These are phyloP conservation scores for Daldinia childiae DNA, from an alignment of 495 filamentous ascomycete genomes.

Conservation along the genomic window DNA sequence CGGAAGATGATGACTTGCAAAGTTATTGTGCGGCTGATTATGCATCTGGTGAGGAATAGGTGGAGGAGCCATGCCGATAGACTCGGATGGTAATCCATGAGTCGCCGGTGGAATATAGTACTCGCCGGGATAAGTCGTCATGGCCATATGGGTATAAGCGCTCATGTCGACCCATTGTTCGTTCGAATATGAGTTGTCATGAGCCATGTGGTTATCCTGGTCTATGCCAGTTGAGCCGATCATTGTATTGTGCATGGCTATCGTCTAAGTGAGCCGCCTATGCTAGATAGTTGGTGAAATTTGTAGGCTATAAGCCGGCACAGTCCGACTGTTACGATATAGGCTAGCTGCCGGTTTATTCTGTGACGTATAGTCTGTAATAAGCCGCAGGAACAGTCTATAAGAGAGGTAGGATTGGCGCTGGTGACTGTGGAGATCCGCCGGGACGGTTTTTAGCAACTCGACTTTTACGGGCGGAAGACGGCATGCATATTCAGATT, in stretches of 20 bases:
- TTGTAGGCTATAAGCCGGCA: conserved; percentile 37
- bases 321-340: conserved; percentile 38
- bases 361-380: conserved; percentile 37
- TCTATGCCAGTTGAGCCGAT: conserved; percentile 58
- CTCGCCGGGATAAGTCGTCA: conserved; percentile 55
- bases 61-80: conserved; percentile 56
- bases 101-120: conserved; percentile 56
- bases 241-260: conserved; percentile 62
- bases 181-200: conserved; percentile 53
- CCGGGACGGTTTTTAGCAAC: conserved; percentile 41
- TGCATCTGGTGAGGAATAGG: conserved; percentile 51
- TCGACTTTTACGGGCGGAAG: conserved; percentile 47
- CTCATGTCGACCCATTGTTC: conserved; percentile 60
- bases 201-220: conserved; percentile 59
- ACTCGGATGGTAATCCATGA: conserved; percentile 59
- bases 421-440: conserved; percentile 41
- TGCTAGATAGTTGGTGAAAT: conserved; percentile 36
- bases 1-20: conserved; percentile 43
- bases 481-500: conserved; percentile 46
- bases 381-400: conserved; percentile 37
- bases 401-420: conserved; percentile 41
- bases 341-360: conserved; percentile 30
- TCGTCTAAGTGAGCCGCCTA: conserved; percentile 42
- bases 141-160: conserved; percentile 57
- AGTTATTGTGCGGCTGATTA: conserved; percentile 49